A percentile compares a stretch with the other conserved stretches of the same genome.
phyloP scores from a whole-genome alignment of 805 yeast genomes.

The Saturnispora sanitii region DNA sequence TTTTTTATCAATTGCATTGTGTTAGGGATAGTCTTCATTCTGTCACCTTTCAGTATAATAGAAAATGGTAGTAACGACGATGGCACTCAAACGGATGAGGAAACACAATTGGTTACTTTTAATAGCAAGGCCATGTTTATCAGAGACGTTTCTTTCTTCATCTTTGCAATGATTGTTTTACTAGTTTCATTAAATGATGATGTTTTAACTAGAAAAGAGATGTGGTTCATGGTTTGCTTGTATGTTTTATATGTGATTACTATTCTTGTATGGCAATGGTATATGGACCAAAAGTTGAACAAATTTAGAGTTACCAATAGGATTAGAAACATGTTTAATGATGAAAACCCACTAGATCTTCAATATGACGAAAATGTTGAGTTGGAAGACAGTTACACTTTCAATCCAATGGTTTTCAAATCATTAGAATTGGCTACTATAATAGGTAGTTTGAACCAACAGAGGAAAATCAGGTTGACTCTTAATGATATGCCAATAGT shows the following conservation, averaged over 20 bases:
- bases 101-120: slow-evolving; percentile 16
- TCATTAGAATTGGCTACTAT: slow-evolving; percentile 23
- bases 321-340: slow-evolving; percentile 24
- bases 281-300: slow-evolving; percentile 12
- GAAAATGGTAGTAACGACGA: background rate
- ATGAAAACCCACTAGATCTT: slow-evolving; percentile 15
- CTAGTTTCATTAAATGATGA: slow-evolving; percentile 43
- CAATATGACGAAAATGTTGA: slow-evolving; percentile 18
- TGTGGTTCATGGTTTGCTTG: slow-evolving; percentile 42
- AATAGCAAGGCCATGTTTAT: slow-evolving; percentile 37
- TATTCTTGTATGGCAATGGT: slow-evolving; percentile 35
- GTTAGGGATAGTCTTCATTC: slow-evolving; percentile 65
- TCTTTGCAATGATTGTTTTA: slow-evolving; percentile 39
- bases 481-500: slow-evolving; percentile 8
- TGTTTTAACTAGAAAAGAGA: slow-evolving; percentile 41
- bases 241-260: slow-evolving; percentile 55
- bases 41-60: slow-evolving; percentile 51
- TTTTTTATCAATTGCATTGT: slow-evolving; percentile 73
- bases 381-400: slow-evolving; percentile 23
- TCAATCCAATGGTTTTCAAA: slow-evolving; percentile 23
- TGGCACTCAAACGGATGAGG: slow-evolving; percentile 6
- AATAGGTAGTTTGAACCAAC: slow-evolving; percentile 18
- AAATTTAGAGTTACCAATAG: slow-evolving; percentile 16
- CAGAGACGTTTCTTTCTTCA: slow-evolving; percentile 56
- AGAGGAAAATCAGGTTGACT: slow-evolving; percentile 13